These are phyloP conservation scores for Verruconis gallopava DNA, from an alignment of 2,329 filamentous ascomycete species.

Conservation along the genomic window DNA sequence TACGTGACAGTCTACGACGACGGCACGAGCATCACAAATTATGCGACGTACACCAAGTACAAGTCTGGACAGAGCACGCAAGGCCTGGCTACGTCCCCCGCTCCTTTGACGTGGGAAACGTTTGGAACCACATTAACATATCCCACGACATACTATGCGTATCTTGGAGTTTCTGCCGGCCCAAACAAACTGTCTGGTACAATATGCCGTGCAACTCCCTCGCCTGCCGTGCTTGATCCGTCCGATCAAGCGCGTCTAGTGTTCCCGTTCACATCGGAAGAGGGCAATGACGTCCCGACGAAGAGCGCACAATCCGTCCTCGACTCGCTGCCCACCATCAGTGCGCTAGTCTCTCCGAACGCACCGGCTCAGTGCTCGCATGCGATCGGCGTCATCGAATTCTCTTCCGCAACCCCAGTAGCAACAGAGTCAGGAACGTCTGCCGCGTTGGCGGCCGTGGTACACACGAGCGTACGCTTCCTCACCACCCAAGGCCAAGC, in stretches of 20 bases:
- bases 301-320: conserved; percentile 1
- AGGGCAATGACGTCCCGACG: background rate
- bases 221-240: background rate
- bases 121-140: conserved; percentile 7
- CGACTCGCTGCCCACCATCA: conserved; percentile 4
- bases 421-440: background rate
- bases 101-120: conserved; percentile 4
- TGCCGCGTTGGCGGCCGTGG: background rate
- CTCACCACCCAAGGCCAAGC: conserved; percentile 1
- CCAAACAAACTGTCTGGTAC: background rate
- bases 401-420: background rate
- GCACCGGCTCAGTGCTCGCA: conserved; percentile 2
- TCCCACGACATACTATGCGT: conserved; percentile 8
- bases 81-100: background rate
- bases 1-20: conserved; percentile 5
- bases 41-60: background rate
- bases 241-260: conserved; percentile 2
- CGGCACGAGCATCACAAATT: background rate
- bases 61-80: background rate
- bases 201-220: background rate
- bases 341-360: background rate
- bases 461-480: conserved; percentile 7
- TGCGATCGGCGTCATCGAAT: background rate
- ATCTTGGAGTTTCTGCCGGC: conserved; percentile 1
- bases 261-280: background rate